phyloP scores from a whole-genome alignment of 2,329 filamentous ascomycete species.

The Paecilomyces niveus region DNA sequence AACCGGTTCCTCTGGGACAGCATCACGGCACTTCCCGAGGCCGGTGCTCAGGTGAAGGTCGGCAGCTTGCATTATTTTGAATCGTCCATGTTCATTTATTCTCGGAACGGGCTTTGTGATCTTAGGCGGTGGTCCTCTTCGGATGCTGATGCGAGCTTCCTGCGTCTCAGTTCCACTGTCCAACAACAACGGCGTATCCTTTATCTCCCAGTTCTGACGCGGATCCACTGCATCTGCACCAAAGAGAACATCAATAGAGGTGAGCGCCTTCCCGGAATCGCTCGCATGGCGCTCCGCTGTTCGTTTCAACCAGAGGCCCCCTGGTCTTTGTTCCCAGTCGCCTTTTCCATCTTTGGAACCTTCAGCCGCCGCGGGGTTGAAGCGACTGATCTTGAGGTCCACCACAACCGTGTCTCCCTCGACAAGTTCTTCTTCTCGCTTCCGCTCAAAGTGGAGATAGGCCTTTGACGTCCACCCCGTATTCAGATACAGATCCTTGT shows the following conservation, averaged over 20 bases:
- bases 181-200: slow-evolving; percentile 65
- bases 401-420: slow-evolving; percentile 70
- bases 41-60: slow-evolving; percentile 92
- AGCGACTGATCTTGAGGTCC: slow-evolving; percentile 66
- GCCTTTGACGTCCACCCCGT: slow-evolving; percentile 67
- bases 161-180: slow-evolving; percentile 54
- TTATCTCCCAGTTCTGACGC: slow-evolving; percentile 74
- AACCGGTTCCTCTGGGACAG: slow-evolving; percentile 66
- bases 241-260: slow-evolving; percentile 78
- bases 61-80: slow-evolving; percentile 96
- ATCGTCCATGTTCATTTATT: slow-evolving; percentile 81
- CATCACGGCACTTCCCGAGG: slow-evolving; percentile 74
- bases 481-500: slow-evolving; percentile 81
- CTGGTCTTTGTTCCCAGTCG: slow-evolving; percentile 69
- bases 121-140: slow-evolving; percentile 61
- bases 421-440: slow-evolving; percentile 75
- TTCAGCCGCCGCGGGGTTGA: slow-evolving; percentile 58
- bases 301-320: slow-evolving; percentile 75
- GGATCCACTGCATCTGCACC: slow-evolving; percentile 89
- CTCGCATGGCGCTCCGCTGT: slow-evolving; percentile 64
- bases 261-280: slow-evolving; percentile 68
- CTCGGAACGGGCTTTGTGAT: slow-evolving; percentile 64
- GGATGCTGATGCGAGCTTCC: slow-evolving; percentile 69
- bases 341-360: slow-evolving; percentile 50
- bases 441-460: slow-evolving; percentile 74